Evolutionary conservation across 2,329 filamentous ascomycete genomes (phyloP), one percentile per base, ranked within the genome.

Genomic region (Hymenoscyphus fructigenus): DNA sequence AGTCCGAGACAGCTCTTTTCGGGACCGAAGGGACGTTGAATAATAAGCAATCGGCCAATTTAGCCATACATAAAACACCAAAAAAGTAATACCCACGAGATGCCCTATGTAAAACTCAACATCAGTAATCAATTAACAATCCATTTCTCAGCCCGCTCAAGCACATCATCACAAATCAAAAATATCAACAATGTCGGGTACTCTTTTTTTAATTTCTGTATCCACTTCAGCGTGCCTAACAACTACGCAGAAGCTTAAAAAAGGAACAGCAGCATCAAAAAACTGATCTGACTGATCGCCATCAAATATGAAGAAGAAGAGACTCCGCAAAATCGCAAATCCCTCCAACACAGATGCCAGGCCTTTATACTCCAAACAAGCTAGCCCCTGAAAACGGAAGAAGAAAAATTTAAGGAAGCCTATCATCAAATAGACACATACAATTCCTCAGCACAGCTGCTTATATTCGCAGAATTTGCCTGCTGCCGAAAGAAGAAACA

Each of bases 321-420:
- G 44, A 50, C 44, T 50, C 44, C 29, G 59, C 26, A 44, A 50
- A 53, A 61, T 28, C 59, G 62, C 63, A 63, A n/a, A 36, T 36
- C 57, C 61, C 59, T 55, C 65, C 63, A 41, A 67, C n/a, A n/a
- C n/a, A 68, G 59, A 72, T 72, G 69, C 70, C 65, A 68, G 64
- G 63, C 66, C 64, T 36, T 36, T 72, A 60, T 71, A 71, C 69
- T 71, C 71, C 71, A 72, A 72, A 70, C 67, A 72, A 63, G n/a
- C 68, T 61, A 65, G 66, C 68, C 59, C 65, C 63, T 65, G 32
- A 60, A n/a, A 64, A 60, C 20, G 41, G 34, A 47, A 50, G 20
- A 50, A 50, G 26, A 23, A 50, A 50, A 26, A 26, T 26, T 26
- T 36, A 47, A 65, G 62, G 65, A 68, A 64, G 67, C 66, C 62